phyloP scores from a whole-genome alignment of 2,329 filamentous ascomycete species.

The Leptographium lundbergii region DNA sequence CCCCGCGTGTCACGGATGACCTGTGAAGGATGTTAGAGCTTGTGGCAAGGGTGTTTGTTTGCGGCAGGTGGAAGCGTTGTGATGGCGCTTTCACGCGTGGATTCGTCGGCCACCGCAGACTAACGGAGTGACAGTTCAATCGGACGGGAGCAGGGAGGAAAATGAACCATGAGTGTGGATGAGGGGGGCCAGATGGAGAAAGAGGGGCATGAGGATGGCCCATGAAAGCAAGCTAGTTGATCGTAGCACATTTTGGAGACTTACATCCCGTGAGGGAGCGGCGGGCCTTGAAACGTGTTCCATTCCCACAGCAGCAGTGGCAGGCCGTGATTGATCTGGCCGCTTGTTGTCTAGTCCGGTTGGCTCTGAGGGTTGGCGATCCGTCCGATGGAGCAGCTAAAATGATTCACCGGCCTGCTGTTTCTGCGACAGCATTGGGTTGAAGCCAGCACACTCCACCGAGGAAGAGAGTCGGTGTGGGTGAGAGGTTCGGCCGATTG shows the following conservation, averaged over 20 bases:
- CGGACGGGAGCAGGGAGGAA: not conserved
- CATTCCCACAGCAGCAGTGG: not conserved
- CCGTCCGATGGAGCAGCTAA: not conserved
- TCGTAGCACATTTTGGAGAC: not conserved
- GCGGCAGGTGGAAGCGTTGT: not conserved
- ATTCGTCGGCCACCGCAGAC: not conserved
- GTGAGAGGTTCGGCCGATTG: not conserved
- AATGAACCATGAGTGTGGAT: not conserved
- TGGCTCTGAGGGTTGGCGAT: not conserved
- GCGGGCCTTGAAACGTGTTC: not conserved
- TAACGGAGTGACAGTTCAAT: not conserved
- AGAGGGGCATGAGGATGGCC: not conserved
- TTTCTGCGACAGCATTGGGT: not conserved
- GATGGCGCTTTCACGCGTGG: not conserved
- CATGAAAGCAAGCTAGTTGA: not conserved
- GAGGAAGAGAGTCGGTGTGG: not conserved
- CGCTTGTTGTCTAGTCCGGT: not conserved
- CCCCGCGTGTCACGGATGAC: not conserved
- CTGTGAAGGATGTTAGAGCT: not conserved
- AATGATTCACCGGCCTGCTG: not conserved
- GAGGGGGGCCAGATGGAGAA: not conserved
- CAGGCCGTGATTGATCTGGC: not conserved
- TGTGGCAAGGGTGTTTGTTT: not conserved
- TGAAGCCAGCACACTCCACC: not conserved
- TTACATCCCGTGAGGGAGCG: not conserved